Evolutionary conservation across 1,284 basidiomycete species (phyloP), one percentile per base, ranked within the genome.

Genomic region (Rhodotorula sp.): DNA sequence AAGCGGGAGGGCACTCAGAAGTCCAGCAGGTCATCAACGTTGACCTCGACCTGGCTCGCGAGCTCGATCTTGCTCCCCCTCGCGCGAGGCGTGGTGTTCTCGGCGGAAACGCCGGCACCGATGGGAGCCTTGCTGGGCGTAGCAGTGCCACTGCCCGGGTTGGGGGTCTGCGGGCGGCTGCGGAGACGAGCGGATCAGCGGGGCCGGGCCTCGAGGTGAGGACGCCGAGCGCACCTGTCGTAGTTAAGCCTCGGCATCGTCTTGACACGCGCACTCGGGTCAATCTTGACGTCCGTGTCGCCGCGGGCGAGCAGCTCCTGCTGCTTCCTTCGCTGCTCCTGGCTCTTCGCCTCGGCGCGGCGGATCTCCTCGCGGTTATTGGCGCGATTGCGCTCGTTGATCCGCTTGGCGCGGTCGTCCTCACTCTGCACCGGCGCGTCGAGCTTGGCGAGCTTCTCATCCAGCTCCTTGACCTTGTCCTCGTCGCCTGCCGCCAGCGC

Each of bases 311-410:
- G 85, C 61, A 88, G 80, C 63, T 82, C 82, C 1, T 78, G 79
- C 80, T 88, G 89, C 64, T 89, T 86, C 72, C 90, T 88, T 75
- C 90, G 88, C 15, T 86, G 82, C 71, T 89, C 79, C 59, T 78
- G 79, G 1, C 68, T 87, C 48, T 84, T 84, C 54, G 88, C 80
- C 82, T 95, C 93, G 0, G 91, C 90, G 74, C 87, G 88, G 61
- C 90, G 85, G 71, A 94, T 88, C 2, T 87, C 86, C 77, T 93
- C 92, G 72, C 88, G 79, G 71, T 95, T 96, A 59, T 89, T 88
- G 76, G 86, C 87, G 55, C 91, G 86, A 80, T 97, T 96, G 64
- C 92, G 87, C 82, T 94, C 92, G 80, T 95, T 96, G 71, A 97
- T 89, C 80, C 84, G 88, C 29, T 89, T 87, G 44, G 95, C 53